Conservation (phyloP, 306 rosid genomes). For the cucumber (Cucumis sativus) region Cucumber_9930_V3 NC_026657.2:1702001-1702500, state of each 20-base stretch:
- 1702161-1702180: no score
- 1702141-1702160: not conserved
- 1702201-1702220: not conserved
- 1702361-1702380: not conserved
- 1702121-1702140: not conserved
- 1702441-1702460: not conserved
- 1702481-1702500: not conserved
- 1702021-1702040: not conserved
- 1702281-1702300: not conserved
- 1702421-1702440: slow-evolving; percentile 1
- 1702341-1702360: not conserved
- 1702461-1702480: slow-evolving; percentile 14
- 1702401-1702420: slow-evolving; percentile 14
- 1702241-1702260: not conserved
- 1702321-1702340: slow-evolving; percentile 6
- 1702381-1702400: not conserved
- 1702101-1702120: not conserved
- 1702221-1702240: not conserved
- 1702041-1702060: not conserved
- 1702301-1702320: not conserved
- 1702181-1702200: not conserved
- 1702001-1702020: no score
- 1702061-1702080: not conserved
- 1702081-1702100: no score
- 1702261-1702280: not conserved